Evolutionary conservation across 306 rosid genomes (phyloP).

Genomic region (Casuarina cunninghamiana): DNA sequence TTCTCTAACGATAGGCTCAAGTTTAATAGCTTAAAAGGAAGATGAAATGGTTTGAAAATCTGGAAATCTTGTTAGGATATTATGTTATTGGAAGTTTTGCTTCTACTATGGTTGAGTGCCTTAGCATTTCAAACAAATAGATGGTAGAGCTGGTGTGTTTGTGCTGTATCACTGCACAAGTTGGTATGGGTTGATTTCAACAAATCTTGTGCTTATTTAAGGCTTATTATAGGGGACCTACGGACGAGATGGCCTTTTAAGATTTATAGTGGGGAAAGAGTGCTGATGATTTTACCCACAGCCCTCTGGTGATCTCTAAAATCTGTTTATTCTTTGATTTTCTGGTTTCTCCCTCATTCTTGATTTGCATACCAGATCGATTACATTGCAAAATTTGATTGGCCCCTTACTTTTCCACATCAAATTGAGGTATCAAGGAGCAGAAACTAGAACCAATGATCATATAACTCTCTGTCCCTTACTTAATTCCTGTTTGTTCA

Average conservation of each 20-base stretch:
- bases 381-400: background rate
- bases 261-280: background rate
- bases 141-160: too few relatives aligned
- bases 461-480: background rate
- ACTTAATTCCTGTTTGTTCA: background rate
- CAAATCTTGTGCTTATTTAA: too few relatives aligned
- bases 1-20: background rate
- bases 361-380: background rate
- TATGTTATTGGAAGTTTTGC: background rate
- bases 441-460: background rate
- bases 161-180: too few relatives aligned
- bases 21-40: conserved; percentile 9
- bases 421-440: background rate
- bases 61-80: background rate
- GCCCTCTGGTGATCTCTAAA: background rate
- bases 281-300: background rate
- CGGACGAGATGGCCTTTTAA: background rate
- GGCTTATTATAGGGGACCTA: too few relatives aligned
- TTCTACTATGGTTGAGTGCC: too few relatives aligned
- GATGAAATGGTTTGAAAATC: background rate
- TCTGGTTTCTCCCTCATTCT: too few relatives aligned
- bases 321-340: background rate
- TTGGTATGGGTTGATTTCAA: too few relatives aligned
- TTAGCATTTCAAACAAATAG: background rate
- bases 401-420: background rate